These are phyloP conservation scores for Cladochytrium tenue DNA, from an alignment of 371 early-diverging fungal genomes.

Conservation along the genomic window DNA sequence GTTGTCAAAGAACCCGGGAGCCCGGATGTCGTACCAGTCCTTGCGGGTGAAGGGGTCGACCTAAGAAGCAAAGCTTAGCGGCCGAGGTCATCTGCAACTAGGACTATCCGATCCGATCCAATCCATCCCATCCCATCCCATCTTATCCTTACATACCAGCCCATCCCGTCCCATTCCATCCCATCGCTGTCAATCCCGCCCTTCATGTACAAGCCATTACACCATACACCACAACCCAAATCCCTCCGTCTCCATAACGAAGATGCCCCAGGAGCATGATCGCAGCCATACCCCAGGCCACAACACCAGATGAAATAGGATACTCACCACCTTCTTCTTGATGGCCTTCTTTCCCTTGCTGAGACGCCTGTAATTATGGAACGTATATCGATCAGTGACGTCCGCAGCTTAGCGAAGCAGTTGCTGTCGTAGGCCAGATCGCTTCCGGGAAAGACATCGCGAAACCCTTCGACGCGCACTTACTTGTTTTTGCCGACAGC, in stretches of 20 bases:
- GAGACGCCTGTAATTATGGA: slow-evolving; percentile 56
- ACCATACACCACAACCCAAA: too few species aligned
- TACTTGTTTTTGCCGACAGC: slow-evolving; percentile 97
- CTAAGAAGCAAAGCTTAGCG: slow-evolving; percentile 24
- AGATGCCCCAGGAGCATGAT: too few species aligned
- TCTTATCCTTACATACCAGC: slow-evolving; percentile 7
- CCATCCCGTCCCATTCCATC: slow-evolving; percentile 11
- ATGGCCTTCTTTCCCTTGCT: slow-evolving; percentile 96
- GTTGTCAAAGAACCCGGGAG: slow-evolving; percentile 91
- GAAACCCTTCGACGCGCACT: slow-evolving; percentile 28
- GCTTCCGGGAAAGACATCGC: background rate
- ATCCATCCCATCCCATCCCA: slow-evolving; percentile 8
- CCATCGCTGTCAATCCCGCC: slow-evolving; percentile 20
- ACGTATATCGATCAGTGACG: too few species aligned
- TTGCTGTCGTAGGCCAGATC: background rate
- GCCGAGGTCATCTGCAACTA: background rate
- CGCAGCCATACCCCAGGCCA: slow-evolving; percentile 15
- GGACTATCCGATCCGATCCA: background rate
- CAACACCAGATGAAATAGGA: background rate
- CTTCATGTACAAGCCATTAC: too few species aligned
- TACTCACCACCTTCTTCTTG: slow-evolving; percentile 94
- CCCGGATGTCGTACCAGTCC: slow-evolving; percentile 99
- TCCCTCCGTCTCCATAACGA: too few species aligned
- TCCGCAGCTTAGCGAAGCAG: background rate
- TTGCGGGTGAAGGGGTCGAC: slow-evolving; percentile 97